These are phyloP conservation scores for Dictyostelium brefeldianum DNA, from an alignment of 78 protist genomes.

Conservation along the genomic window DNA sequence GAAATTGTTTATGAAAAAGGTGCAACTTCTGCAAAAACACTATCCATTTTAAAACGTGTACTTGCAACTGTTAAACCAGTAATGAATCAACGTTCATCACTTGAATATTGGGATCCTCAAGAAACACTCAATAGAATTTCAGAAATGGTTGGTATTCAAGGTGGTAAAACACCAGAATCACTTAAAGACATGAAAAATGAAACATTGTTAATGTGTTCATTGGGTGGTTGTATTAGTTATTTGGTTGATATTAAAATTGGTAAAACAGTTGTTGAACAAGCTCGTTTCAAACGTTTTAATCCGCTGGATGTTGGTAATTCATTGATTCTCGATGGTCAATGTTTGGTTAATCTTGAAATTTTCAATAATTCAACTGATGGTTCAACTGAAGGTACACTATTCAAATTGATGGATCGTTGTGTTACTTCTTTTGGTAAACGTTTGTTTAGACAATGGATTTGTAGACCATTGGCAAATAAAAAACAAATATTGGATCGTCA, in stretches of 20 bases:
- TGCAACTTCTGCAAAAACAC: background rate
- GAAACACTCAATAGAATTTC: background rate
- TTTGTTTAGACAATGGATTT: constrained; percentile 72
- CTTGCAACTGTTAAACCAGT: constrained; percentile 20
- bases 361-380: constrained; percentile 80
- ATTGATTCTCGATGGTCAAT: constrained; percentile 78
- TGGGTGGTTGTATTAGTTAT: constrained; percentile 73
- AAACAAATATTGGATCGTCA: constrained; percentile 60
- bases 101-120: constrained; percentile 35
- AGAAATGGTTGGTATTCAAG: background rate
- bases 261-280: constrained; percentile 7
- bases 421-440: constrained; percentile 79
- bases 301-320: constrained; percentile 46
- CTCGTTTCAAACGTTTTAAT: constrained; percentile 27
- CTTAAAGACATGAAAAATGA: constrained; percentile 2
- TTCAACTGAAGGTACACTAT: constrained; percentile 72
- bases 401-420: constrained; percentile 75
- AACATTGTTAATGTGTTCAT: background rate
- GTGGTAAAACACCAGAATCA: background rate
- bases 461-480: constrained; percentile 48
- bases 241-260: constrained; percentile 50
- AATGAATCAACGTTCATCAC: constrained; percentile 3
- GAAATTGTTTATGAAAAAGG: constrained; percentile 67
- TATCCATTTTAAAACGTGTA: constrained; percentile 24
- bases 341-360: constrained; percentile 73